Evolutionary conservation across 2,329 filamentous ascomycete species (phyloP).

Genomic region (Dryadomyces quercus-mongolicae): DNA sequence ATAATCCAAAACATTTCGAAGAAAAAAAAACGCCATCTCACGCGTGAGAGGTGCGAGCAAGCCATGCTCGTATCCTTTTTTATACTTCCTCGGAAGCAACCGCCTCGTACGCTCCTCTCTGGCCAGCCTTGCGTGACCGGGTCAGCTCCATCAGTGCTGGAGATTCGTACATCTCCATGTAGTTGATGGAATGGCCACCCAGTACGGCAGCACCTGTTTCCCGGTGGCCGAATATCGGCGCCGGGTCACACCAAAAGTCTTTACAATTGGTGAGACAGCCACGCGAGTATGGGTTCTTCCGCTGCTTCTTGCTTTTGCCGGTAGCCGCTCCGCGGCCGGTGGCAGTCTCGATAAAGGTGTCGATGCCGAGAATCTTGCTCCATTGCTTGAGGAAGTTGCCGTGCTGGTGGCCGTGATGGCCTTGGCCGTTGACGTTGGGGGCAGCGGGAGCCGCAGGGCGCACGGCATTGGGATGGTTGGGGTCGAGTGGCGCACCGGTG

Average conservation of each 20-base stretch:
- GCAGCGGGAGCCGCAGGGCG: constrained; percentile 34
- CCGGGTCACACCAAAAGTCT: constrained; percentile 92
- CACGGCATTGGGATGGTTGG: constrained; percentile 42
- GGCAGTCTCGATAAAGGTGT: constrained; percentile 88
- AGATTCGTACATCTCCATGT: constrained; percentile 79
- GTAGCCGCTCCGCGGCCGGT: constrained; percentile 66
- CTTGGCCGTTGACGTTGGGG: constrained; percentile 25
- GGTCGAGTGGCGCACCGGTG: constrained; percentile 59
- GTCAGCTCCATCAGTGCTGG: constrained; percentile 53
- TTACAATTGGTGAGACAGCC: constrained; percentile 82
- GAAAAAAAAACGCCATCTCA: background rate
- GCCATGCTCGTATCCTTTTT: background rate
- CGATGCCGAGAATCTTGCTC: constrained; percentile 76
- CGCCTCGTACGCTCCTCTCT: constrained; percentile 48
- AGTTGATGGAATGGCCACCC: constrained; percentile 71
- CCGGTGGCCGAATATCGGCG: constrained; percentile 64
- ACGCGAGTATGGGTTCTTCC: constrained; percentile 72
- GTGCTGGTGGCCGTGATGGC: constrained; percentile 26
- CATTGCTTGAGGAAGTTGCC: constrained; percentile 64
- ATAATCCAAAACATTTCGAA: background rate
- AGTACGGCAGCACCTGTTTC: constrained; percentile 65
- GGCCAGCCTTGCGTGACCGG: constrained; percentile 26
- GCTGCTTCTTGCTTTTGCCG: constrained; percentile 34
- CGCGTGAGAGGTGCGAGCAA: background rate
- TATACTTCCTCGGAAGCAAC: constrained; percentile 44